Evolutionary conservation across 192 early-diverging fungal species (phyloP).

Genomic region (Spizellomyces punctatus): DNA sequence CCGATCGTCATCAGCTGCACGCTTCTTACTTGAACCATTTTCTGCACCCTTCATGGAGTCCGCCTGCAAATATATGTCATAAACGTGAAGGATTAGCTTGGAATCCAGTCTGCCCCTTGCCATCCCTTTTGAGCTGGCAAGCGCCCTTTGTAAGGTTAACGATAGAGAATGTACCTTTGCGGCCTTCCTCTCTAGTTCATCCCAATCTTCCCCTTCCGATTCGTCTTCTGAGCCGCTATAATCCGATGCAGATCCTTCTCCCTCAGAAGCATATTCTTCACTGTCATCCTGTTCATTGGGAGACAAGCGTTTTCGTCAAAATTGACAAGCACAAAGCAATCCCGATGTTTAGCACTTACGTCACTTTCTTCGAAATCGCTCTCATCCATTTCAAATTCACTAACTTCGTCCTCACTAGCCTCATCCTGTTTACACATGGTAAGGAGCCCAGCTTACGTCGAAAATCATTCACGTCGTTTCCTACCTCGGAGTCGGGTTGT

Average conservation of each 20-base stretch:
- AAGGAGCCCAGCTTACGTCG: not conserved
- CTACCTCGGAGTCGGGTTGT: conserved; percentile 56
- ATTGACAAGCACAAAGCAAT: not conserved
- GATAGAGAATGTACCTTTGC: conserved; percentile 30
- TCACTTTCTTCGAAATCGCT: conserved; percentile 14
- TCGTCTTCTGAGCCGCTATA: conserved; percentile 36
- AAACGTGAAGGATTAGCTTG: no score
- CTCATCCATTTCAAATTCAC: conserved; percentile 45
- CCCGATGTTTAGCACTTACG: not conserved
- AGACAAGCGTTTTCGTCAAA: not conserved
- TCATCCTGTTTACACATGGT: conserved; percentile 37
- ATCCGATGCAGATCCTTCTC: conserved; percentile 5
- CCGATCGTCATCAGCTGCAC: no score
- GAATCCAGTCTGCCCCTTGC: no score
- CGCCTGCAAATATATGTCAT: no score
- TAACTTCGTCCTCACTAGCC: conserved; percentile 41
- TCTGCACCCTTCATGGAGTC: no score
- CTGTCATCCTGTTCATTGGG: conserved; percentile 8
- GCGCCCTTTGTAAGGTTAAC: no score
- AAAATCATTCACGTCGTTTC: not conserved
- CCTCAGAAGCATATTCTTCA: conserved; percentile 36
- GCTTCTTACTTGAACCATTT: no score
- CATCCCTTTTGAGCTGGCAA: no score
- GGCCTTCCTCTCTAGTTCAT: conserved; percentile 58
- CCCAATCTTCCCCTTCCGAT: conserved; percentile 59